Evolutionary conservation across 202 grass and related monocot genomes (phyloP).

Genomic region (Hordeum pubiflorum): DNA sequence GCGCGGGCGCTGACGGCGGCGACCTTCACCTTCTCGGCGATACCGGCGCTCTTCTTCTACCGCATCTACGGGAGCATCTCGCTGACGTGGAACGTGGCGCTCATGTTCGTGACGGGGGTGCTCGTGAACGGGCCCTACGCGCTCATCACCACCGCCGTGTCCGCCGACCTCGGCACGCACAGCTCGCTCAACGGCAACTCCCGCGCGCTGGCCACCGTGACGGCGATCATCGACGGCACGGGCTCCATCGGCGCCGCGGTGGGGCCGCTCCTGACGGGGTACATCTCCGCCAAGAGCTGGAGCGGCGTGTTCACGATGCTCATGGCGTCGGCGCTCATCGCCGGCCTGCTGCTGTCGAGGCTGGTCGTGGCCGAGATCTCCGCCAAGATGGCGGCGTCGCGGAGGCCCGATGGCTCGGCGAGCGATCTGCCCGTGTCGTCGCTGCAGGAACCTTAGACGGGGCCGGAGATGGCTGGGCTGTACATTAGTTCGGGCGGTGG

Average conservation of each 20-base stretch:
- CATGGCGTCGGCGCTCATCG: constrained; percentile 73
- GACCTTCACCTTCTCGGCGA: constrained; percentile 73
- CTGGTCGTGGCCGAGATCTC: constrained; percentile 60
- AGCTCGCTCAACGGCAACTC: constrained; percentile 83
- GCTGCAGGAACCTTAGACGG: constrained; percentile 36
- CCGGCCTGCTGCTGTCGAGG: constrained; percentile 58
- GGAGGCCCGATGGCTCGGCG: not conserved
- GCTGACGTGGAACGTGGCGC: constrained; percentile 51
- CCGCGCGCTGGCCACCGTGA: constrained; percentile 80
- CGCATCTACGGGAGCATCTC: constrained; percentile 70
- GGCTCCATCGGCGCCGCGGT: constrained; percentile 80
- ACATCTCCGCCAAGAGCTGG: constrained; percentile 78
- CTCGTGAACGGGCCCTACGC: constrained; percentile 93
- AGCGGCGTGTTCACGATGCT: constrained; percentile 86
- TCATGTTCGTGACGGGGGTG: constrained; percentile 80
- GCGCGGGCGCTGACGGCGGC: constrained; percentile 75
- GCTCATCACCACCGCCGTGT: constrained; percentile 86
- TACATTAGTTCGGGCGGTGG: not conserved
- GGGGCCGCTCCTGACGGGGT: constrained; percentile 84
- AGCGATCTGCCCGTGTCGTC: constrained; percentile 48
- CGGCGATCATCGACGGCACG: constrained; percentile 88
- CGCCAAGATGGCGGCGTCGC: constrained; percentile 49
- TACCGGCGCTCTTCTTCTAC: constrained; percentile 84
- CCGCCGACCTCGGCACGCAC: constrained; percentile 80
- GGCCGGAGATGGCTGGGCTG: not conserved